A percentile compares a stretch with the other conserved stretches of the same genome.
These are phyloP conservation scores for Ascochyta rabiei DNA, from an alignment of 2,329 filamentous ascomycete species.

Conservation along the genomic window DNA sequence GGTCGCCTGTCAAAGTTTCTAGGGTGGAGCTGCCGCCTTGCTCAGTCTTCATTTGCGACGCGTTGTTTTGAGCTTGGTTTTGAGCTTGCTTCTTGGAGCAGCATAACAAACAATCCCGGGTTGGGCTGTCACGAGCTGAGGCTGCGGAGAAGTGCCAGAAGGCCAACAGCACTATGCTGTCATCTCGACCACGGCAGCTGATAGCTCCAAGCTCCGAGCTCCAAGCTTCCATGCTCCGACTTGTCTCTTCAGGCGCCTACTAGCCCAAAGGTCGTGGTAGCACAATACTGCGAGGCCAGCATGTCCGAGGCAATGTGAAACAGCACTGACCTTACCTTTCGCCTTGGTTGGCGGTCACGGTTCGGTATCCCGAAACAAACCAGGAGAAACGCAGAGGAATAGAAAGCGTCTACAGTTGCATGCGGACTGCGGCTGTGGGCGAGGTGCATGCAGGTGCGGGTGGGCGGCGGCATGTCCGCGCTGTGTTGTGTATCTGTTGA, in stretches of 20 bases:
- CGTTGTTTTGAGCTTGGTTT: slow-evolving; percentile 47
- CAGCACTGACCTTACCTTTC: slow-evolving; percentile 13
- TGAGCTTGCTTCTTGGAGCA: slow-evolving; percentile 25
- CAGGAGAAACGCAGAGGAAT: slow-evolving; percentile 7
- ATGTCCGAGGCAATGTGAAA: slow-evolving; percentile 29
- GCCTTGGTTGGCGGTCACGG: slow-evolving; percentile 10
- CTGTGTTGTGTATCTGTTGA: background rate
- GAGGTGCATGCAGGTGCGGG: slow-evolving; percentile 6
- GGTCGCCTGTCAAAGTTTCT: slow-evolving; percentile 37
- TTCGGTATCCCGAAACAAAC: slow-evolving; percentile 8
- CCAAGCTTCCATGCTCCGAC: background rate
- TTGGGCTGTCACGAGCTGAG: slow-evolving; percentile 9
- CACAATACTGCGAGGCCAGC: slow-evolving; percentile 28
- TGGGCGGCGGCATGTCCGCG: slow-evolving; percentile 2
- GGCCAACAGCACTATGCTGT: slow-evolving; percentile 7
- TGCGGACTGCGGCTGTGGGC: slow-evolving; percentile 1
- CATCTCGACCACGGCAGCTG: slow-evolving; percentile 10
- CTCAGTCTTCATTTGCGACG: slow-evolving; percentile 46
- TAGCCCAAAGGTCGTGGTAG: slow-evolving; percentile 28
- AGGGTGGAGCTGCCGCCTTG: slow-evolving; percentile 30
- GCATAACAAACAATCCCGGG: slow-evolving; percentile 34
- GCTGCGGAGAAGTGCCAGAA: slow-evolving; percentile 5
- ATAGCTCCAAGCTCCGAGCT: background rate
- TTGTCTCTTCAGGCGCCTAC: slow-evolving; percentile 7
- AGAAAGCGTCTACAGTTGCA: slow-evolving; percentile 9